Evolutionary conservation across 768 basidiomycete species (phyloP).

Genomic region (Leccinellum rugosiceps): DNA sequence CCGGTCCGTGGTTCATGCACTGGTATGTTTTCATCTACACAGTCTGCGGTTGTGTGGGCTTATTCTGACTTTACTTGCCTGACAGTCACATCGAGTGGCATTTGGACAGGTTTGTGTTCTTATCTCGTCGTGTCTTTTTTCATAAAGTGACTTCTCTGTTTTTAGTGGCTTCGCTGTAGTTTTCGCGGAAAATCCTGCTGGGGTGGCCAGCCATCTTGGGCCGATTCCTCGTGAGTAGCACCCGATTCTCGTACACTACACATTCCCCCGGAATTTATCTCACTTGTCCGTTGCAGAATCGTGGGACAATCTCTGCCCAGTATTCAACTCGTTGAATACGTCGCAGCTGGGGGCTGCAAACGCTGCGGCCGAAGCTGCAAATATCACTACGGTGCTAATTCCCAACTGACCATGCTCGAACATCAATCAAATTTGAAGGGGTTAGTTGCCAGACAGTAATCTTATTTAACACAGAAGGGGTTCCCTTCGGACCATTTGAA

Average conservation of each 20-base stretch:
- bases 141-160: not conserved
- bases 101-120: conserved; percentile 17
- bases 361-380: conserved; percentile 19
- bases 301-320: conserved; percentile 26
- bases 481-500: too few species aligned
- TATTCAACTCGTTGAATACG: conserved; percentile 13
- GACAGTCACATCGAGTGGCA: conserved; percentile 31
- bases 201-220: conserved; percentile 11
- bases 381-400: conserved; percentile 18
- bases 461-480: too few species aligned
- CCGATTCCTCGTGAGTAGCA: conserved; percentile 12
- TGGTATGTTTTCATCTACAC: conserved; percentile 20
- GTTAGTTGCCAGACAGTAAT: too few species aligned
- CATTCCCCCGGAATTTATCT: not conserved
- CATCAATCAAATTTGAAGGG: too few species aligned
- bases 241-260: not conserved
- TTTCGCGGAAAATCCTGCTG: conserved; percentile 24
- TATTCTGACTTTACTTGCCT: not conserved
- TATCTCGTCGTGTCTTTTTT: not conserved
- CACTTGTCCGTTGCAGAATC: conserved; percentile 9
- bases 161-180: conserved; percentile 27
- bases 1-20: conserved; percentile 18
- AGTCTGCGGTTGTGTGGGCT: too few species aligned
- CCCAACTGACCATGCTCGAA: conserved; percentile 6
- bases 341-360: conserved; percentile 20